Conservation (phyloP, 495 filamentous ascomycete genomes). For the Annulohypoxylon stygium region DNA sequence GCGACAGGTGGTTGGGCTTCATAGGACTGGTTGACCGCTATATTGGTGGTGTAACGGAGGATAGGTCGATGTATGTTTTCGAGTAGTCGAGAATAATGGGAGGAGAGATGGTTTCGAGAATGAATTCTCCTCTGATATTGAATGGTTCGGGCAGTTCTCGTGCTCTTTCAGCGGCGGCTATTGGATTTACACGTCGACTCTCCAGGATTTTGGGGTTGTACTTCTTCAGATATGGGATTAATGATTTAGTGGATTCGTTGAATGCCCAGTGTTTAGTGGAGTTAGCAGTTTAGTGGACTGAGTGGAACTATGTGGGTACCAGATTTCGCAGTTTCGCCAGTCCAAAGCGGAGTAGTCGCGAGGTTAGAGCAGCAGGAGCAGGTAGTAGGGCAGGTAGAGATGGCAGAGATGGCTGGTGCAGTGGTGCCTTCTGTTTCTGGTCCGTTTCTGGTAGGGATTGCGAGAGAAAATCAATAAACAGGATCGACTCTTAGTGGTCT, state of each 20-base stretch:
- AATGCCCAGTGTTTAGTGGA: not conserved
- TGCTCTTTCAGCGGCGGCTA: slow-evolving; percentile 41
- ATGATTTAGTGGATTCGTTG: slow-evolving; percentile 25
- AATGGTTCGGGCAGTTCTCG: slow-evolving; percentile 36
- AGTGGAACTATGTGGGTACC: slow-evolving; percentile 4
- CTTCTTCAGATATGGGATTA: slow-evolving; percentile 38
- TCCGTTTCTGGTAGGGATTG: slow-evolving; percentile 15
- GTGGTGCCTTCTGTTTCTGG: not conserved
- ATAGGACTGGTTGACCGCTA: slow-evolving; percentile 47
- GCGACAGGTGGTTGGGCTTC: slow-evolving; percentile 49
- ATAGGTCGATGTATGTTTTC: slow-evolving; percentile 19
- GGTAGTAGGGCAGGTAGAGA: no score
- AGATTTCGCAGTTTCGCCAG: slow-evolving; percentile 4
- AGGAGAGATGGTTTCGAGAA: slow-evolving; percentile 12
- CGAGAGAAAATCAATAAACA: slow-evolving; percentile 33
- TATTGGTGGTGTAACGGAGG: slow-evolving; percentile 38
- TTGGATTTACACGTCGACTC: slow-evolving; percentile 49
- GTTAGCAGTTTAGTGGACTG: slow-evolving; percentile 1
- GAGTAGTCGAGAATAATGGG: slow-evolving; percentile 3
- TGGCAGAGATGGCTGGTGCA: slow-evolving; percentile 20
- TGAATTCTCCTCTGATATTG: slow-evolving; percentile 15
- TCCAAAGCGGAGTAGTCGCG: slow-evolving; percentile 45
- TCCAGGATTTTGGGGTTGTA: slow-evolving; percentile 43
- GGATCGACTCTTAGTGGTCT: slow-evolving; percentile 13
- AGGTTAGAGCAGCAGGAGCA: not conserved